phyloP scores from a whole-genome alignment of 805 yeast species.

The Maudiozyma turicensis region DNA sequence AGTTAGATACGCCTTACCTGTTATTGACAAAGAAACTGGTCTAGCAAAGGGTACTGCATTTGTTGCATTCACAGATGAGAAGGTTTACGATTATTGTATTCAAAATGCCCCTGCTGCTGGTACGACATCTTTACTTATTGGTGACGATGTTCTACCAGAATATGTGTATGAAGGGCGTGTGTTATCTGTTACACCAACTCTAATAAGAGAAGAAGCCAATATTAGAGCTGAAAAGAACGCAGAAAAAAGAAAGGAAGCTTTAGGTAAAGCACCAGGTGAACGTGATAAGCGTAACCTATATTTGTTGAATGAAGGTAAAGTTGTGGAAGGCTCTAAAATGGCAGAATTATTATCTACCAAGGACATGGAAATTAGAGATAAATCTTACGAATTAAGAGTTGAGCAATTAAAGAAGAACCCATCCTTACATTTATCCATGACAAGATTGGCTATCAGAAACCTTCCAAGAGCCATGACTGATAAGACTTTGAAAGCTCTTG shows the following conservation, averaged over 20 bases:
- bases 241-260: slow-evolving; percentile 55
- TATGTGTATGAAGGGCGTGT: slow-evolving; percentile 92
- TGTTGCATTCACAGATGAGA: slow-evolving; percentile 66
- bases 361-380: slow-evolving; percentile 81
- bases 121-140: slow-evolving; percentile 56
- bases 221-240: slow-evolving; percentile 65
- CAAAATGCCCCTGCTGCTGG: slow-evolving; percentile 69
- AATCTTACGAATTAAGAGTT: slow-evolving; percentile 75
- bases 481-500: slow-evolving; percentile 81
- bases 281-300: slow-evolving; percentile 79
- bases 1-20: slow-evolving; percentile 89
- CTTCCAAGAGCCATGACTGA: slow-evolving; percentile 87
- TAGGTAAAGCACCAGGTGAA: slow-evolving; percentile 74
- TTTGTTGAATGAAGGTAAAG: slow-evolving; percentile 88
- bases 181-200: slow-evolving; percentile 72
- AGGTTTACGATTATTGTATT: slow-evolving; percentile 58
- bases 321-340: slow-evolving; percentile 67
- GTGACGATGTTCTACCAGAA: slow-evolving; percentile 84
- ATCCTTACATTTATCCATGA: slow-evolving; percentile 80
- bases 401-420: slow-evolving; percentile 89
- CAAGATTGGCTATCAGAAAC: slow-evolving; percentile 90
- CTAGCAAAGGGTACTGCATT: slow-evolving; percentile 91
- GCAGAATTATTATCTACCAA: slow-evolving; percentile 57
- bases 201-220: slow-evolving; percentile 75
- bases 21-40: slow-evolving; percentile 75